phyloP scores from a whole-genome alignment of 345 rosid genomes.

The Salix koriyanagi region DNA sequence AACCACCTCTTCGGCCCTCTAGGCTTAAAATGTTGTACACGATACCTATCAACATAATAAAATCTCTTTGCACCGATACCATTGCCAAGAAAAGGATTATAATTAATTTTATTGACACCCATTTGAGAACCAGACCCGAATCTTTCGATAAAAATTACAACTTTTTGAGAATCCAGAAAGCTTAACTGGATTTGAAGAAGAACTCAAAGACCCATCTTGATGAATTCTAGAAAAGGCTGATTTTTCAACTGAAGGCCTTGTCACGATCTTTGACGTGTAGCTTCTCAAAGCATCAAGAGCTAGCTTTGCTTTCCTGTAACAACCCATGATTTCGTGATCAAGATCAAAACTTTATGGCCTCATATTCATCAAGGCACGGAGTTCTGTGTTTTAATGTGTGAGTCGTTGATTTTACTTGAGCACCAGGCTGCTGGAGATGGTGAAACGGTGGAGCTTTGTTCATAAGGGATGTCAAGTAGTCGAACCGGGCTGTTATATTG shows the following conservation, averaged over 20 bases:
- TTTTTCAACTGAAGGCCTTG: conserved; percentile 28
- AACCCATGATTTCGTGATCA: conserved; percentile 39
- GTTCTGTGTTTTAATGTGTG: neutral
- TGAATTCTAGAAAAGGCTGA: conserved; percentile 25
- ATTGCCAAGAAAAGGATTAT: conserved; percentile 22
- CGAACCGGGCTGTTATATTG: neutral
- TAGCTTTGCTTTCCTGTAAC: conserved; percentile 45
- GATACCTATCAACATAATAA: conserved; percentile 67
- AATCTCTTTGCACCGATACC: conserved; percentile 37
- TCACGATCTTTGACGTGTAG: conserved; percentile 28
- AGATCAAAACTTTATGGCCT: neutral
- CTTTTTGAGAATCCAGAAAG: conserved; percentile 36
- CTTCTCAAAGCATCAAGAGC: conserved; percentile 44
- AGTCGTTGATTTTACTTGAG: neutral
- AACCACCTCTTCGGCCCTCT: conserved; percentile 68
- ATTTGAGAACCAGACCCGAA: conserved; percentile 13
- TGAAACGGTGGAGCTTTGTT: neutral
- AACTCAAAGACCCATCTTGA: conserved; percentile 22
- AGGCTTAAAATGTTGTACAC: conserved; percentile 62
- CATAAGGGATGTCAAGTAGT: neutral
- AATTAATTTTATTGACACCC: conserved; percentile 11
- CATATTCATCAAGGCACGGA: neutral
- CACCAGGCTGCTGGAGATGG: neutral
- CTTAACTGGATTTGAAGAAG: conserved; percentile 26
- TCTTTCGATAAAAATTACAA: conserved; percentile 27